Evolutionary conservation across 768 basidiomycete genomes (phyloP), one percentile per base, ranked within the genome.

Genomic region (Tylopilus subfusipes): DNA sequence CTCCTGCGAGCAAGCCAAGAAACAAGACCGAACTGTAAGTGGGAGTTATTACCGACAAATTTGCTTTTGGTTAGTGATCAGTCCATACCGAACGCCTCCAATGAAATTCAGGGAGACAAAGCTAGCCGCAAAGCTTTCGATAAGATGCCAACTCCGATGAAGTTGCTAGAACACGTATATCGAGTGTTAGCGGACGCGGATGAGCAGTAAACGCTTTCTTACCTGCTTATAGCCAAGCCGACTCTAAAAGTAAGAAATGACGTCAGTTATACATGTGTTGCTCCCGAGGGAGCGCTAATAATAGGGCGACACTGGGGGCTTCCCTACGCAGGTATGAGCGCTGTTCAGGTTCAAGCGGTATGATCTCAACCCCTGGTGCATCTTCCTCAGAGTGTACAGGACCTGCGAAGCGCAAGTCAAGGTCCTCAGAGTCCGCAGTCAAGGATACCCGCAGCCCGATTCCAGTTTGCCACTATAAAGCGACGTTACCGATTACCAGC

Each of bases 281-380:
- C 77, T 76, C 73, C 70, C 65, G 62, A 55, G 55, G 69, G 63
- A 70, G 75, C 71, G 73, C 68, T 59, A 66, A 69, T 67, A 69
- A 71, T 68, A 72, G 73, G 75, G 70, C 63, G 74, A 86, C 76
- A 82, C 87, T 87, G 82, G 78, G 77, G 88, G 87, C 87, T 90
- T 94, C 90, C 90, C 91, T 93, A 90, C 92, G 93, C 92, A 92
- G 90, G 89, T 91, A 80, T 93, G 81, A 91, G 83, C 88, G 80
- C 90, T 92, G 87, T 81, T 90, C 93, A 94, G 90, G 92, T 93
- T 93, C 89, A 73, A 83, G 85, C 93, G 91, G 92, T 94, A 83
- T 94, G 56, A 89, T 94, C 93, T 95, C 92, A 94, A 92, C 74
- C 90, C 82, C 75, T 71, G 74, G 72, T 71, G 72, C 68, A 51